phyloP scores from a whole-genome alignment of 495 filamentous ascomycete species.

The Neurospora sp. region DNA sequence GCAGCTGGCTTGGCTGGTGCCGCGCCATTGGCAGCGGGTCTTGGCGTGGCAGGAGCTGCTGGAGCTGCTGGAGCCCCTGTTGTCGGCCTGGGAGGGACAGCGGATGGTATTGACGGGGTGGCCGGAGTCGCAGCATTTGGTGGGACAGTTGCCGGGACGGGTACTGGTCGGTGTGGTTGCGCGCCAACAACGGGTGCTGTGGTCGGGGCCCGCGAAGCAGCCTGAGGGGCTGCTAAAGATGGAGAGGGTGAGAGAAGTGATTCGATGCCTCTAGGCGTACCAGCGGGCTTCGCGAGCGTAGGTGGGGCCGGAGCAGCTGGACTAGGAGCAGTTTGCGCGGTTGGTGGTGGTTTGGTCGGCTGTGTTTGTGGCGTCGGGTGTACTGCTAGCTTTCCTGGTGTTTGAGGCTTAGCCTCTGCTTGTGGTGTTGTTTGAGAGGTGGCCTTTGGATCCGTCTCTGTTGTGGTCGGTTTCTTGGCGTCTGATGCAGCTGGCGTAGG shows the following conservation, averaged over 20 bases:
- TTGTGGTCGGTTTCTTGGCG: slow-evolving; percentile 5
- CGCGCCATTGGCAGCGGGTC: slow-evolving; percentile 6
- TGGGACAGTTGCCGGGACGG: background rate
- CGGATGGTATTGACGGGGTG: slow-evolving; percentile 5
- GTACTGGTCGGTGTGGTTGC: slow-evolving; percentile 2
- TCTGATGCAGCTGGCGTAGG: slow-evolving; percentile 7
- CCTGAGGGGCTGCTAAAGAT: background rate
- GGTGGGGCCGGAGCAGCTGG: slow-evolving; percentile 28
- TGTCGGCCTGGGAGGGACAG: slow-evolving; percentile 3
- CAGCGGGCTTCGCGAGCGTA: slow-evolving; percentile 8
- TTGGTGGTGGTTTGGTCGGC: slow-evolving; percentile 5
- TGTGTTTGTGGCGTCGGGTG: slow-evolving; percentile 7
- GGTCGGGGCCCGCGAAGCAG: slow-evolving; percentile 3
- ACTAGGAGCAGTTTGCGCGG: slow-evolving; percentile 19
- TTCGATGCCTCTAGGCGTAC: slow-evolving; percentile 23
- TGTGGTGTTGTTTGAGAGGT: slow-evolving; percentile 8
- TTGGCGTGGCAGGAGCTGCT: slow-evolving; percentile 5
- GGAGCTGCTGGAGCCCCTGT: slow-evolving; percentile 20
- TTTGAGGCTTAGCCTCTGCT: slow-evolving; percentile 2
- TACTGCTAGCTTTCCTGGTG: background rate
- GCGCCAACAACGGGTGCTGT: background rate
- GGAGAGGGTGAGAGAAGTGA: slow-evolving; percentile 16
- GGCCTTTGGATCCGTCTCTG: slow-evolving; percentile 11
- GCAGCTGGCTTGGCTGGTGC: slow-evolving; percentile 19
- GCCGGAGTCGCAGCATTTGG: background rate